Evolutionary conservation across 2,329 filamentous ascomycete genomes (phyloP).

Genomic region (Sporothrix luriei): DNA sequence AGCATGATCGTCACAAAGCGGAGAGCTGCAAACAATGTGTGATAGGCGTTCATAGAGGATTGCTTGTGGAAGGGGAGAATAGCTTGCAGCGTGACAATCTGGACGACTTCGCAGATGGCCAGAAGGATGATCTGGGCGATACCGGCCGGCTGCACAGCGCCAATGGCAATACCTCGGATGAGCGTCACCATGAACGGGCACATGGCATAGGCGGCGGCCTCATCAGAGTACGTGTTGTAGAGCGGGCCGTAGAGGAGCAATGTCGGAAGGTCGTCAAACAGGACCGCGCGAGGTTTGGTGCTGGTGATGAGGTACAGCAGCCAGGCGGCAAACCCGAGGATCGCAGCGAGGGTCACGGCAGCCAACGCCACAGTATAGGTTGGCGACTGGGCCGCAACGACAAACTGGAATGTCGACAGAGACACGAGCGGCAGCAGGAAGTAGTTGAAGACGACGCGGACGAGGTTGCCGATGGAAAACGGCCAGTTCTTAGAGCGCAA

Average conservation of each 20-base stretch:
- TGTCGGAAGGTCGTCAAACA: constrained; percentile 92
- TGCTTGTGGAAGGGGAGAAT: constrained; percentile 88
- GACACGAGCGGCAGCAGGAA: constrained; percentile 85
- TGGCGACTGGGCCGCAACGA: constrained; percentile 69
- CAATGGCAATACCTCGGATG: constrained; percentile 84
- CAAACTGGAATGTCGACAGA: constrained; percentile 87
- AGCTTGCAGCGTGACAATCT: constrained; percentile 81
- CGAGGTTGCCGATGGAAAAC: constrained; percentile 75
- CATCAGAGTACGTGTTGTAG: constrained; percentile 97
- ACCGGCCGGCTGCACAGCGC: constrained; percentile 87
- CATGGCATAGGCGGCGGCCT: constrained; percentile 85
- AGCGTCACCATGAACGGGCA: constrained; percentile 84
- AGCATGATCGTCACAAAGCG: constrained; percentile 75
- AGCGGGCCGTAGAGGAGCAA: constrained; percentile 88
- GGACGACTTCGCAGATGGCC: constrained; percentile 90
- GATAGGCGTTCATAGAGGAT: constrained; percentile 97
- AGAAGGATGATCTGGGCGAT: constrained; percentile 91
- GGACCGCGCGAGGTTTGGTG: constrained; percentile 78
- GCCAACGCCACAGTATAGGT: constrained; percentile 73
- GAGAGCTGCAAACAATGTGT: constrained; percentile 78
- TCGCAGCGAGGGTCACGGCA: constrained; percentile 69
- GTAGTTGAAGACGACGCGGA: constrained; percentile 90
- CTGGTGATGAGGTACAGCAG: constrained; percentile 77
- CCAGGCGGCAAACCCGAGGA: constrained; percentile 76
- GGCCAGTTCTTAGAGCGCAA: constrained; percentile 88